A percentile compares a stretch with the other conserved stretches of the same genome.
phyloP scores from a whole-genome alignment of 306 rosid genomes.

The Inga laurina region DNA sequence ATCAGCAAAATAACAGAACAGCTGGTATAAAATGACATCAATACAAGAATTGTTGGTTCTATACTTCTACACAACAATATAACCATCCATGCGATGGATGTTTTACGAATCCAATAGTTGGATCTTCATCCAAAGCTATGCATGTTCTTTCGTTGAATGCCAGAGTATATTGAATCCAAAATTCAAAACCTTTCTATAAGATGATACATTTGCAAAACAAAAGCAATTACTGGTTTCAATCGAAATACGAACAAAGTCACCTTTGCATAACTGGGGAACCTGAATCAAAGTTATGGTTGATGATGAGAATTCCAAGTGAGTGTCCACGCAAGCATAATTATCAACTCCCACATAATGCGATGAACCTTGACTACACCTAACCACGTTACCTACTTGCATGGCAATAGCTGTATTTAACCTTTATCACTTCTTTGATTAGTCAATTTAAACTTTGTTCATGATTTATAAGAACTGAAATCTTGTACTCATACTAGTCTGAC shows the following conservation, averaged over 20 bases:
- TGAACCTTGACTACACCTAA: slow-evolving; percentile 20
- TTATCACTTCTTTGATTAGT: not conserved
- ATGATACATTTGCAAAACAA: slow-evolving; percentile 16
- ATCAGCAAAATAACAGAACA: not conserved
- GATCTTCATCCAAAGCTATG: not conserved
- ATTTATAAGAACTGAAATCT: slow-evolving; percentile 15
- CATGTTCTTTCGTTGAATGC: not conserved
- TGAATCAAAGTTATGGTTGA: not conserved
- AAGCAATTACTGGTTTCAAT: slow-evolving; percentile 6
- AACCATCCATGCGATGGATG: not conserved
- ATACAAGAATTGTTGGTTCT: not conserved
- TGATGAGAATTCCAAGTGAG: slow-evolving; percentile 22
- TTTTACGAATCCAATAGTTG: not conserved
- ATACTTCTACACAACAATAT: not conserved
- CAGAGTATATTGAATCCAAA: not conserved
- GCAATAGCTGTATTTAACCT: slow-evolving; percentile 12
- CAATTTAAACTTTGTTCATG: not conserved
- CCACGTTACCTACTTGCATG: slow-evolving; percentile 1
- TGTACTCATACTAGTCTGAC: slow-evolving; percentile 2
- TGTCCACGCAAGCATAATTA: slow-evolving; percentile 10
- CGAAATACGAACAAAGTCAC: slow-evolving; percentile 25
- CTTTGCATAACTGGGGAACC: slow-evolving; percentile 10
- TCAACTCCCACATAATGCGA: not conserved
- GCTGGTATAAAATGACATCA: not conserved
- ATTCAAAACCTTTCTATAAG: not conserved